Percentiles rank a stretch among this genome's conserved stretches.
Conservation (phyloP, 2,329 filamentous ascomycete species). For the Ilyonectria robusta region DNA sequence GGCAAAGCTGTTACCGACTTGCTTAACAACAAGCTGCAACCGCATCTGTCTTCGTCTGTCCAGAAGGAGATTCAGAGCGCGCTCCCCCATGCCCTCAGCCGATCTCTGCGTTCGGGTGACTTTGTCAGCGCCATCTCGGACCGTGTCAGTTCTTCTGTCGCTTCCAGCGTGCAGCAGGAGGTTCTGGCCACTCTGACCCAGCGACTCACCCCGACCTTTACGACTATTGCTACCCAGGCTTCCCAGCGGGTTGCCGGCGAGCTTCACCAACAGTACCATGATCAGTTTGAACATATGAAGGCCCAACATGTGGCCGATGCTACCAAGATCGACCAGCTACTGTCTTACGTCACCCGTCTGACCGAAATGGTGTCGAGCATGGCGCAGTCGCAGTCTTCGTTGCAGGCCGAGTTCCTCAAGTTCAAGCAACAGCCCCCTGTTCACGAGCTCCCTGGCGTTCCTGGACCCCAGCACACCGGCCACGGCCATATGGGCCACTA, state of each 20-base stretch:
- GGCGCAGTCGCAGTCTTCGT: conserved; percentile 76
- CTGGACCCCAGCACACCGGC: conserved; percentile 38
- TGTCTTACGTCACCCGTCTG: conserved; percentile 75
- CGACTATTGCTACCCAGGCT: conserved; percentile 74
- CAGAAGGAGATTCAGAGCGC: conserved; percentile 80
- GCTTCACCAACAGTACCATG: conserved; percentile 73
- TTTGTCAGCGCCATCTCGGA: conserved; percentile 79
- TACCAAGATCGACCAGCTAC: conserved; percentile 81
- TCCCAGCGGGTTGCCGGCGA: conserved; percentile 78
- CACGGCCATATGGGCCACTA: conserved; percentile 48
- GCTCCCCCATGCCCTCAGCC: conserved; percentile 74
- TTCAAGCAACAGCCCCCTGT: conserved; percentile 65
- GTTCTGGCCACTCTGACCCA: conserved; percentile 73
- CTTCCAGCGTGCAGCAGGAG: conserved; percentile 78
- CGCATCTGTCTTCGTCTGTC: conserved; percentile 75
- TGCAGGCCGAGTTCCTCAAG: conserved; percentile 76
- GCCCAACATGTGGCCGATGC: conserved; percentile 65
- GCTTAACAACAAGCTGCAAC: conserved; percentile 77
- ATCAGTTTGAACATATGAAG: conserved; percentile 66
- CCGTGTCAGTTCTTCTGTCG: conserved; percentile 76
- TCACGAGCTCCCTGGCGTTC: conserved; percentile 58
- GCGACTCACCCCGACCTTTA: conserved; percentile 76
- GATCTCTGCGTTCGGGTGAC: conserved; percentile 77
- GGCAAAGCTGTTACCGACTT: conserved; percentile 79
- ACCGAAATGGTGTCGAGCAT: conserved; percentile 79